Evolutionary conservation across 495 filamentous ascomycete genomes (phyloP).

Genomic region (Talaromyces nanjingensis): DNA sequence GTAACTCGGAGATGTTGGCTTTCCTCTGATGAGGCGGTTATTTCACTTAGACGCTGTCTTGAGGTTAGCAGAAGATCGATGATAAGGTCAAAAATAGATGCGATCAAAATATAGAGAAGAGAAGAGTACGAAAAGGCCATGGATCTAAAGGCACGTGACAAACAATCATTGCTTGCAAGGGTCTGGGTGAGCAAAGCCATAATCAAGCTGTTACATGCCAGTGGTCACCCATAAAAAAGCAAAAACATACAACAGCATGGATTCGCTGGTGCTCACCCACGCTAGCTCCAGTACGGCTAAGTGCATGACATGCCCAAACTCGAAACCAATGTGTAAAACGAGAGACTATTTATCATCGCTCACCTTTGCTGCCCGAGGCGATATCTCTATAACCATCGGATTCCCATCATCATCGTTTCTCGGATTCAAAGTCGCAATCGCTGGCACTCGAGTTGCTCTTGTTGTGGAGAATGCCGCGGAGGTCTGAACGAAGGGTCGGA

Average conservation of each 20-base stretch:
- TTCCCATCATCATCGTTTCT: slow-evolving; percentile 72
- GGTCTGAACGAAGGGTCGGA: background rate
- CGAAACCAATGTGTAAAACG: background rate
- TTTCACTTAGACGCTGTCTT: slow-evolving; percentile 57
- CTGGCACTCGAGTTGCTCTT: slow-evolving; percentile 12
- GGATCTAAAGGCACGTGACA: background rate
- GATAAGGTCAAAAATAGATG: background rate
- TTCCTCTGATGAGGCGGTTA: slow-evolving; percentile 33
- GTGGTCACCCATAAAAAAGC: no score
- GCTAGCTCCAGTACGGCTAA: slow-evolving; percentile 45
- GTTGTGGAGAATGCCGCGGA: slow-evolving; percentile 8
- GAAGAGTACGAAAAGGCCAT: slow-evolving; percentile 23
- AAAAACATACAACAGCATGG: slow-evolving; percentile 35
- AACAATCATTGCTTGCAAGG: background rate
- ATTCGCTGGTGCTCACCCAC: slow-evolving; percentile 47
- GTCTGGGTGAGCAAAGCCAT: slow-evolving; percentile 22
- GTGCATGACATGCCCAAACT: slow-evolving; percentile 36
- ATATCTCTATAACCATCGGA: slow-evolving; percentile 71
- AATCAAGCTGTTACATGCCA: slow-evolving; percentile 30
- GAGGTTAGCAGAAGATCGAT: background rate
- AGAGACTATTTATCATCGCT: slow-evolving; percentile 16
- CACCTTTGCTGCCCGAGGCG: slow-evolving; percentile 73
- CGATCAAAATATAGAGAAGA: slow-evolving; percentile 2
- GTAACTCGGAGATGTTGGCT: slow-evolving; percentile 72
- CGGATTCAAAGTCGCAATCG: slow-evolving; percentile 51